phyloP scores from a whole-genome alignment of 2,329 filamentous ascomycete species.

The Aspergillus sp. region DNA sequence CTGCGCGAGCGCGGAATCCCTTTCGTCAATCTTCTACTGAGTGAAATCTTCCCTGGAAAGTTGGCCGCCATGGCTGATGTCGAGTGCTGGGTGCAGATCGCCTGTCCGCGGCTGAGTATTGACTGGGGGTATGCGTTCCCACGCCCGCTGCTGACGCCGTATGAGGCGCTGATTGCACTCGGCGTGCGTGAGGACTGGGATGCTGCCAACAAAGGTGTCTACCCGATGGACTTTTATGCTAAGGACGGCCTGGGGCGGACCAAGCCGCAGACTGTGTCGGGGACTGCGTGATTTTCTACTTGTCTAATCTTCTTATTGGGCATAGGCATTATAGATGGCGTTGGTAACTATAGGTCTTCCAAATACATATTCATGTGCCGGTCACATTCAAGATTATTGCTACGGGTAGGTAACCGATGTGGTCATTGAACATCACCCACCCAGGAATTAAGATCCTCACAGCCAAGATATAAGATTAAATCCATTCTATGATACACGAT shows the following conservation, averaged over 20 bases:
- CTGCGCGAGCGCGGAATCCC: slow-evolving; percentile 71
- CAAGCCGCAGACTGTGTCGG: slow-evolving; percentile 16
- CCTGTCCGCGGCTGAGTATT: slow-evolving; percentile 93
- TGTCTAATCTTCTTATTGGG: not conserved
- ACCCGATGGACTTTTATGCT: slow-evolving; percentile 98
- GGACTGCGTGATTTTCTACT: not conserved
- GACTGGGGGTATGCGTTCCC: slow-evolving; percentile 99
- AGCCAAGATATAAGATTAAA: no score
- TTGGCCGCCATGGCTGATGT: slow-evolving; percentile 90
- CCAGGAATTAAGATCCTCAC: no score
- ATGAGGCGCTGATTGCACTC: slow-evolving; percentile 90
- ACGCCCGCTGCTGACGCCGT: slow-evolving; percentile 82
- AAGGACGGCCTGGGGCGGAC: slow-evolving; percentile 86
- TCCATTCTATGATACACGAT: not conserved
- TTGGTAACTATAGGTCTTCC: not conserved
- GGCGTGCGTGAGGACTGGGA: slow-evolving; percentile 76
- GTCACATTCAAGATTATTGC: no score
- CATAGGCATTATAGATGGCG: not conserved
- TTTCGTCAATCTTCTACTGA: slow-evolving; percentile 80
- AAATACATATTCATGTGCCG: not conserved
- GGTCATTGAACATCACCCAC: no score
- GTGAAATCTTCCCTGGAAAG: slow-evolving; percentile 96
- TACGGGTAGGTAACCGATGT: no score
- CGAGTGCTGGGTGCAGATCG: slow-evolving; percentile 97
- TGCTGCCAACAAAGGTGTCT: slow-evolving; percentile 61